Evolutionary conservation across 1,139 yeast species (phyloP).

Genomic region (Diutina mesorugosa): DNA sequence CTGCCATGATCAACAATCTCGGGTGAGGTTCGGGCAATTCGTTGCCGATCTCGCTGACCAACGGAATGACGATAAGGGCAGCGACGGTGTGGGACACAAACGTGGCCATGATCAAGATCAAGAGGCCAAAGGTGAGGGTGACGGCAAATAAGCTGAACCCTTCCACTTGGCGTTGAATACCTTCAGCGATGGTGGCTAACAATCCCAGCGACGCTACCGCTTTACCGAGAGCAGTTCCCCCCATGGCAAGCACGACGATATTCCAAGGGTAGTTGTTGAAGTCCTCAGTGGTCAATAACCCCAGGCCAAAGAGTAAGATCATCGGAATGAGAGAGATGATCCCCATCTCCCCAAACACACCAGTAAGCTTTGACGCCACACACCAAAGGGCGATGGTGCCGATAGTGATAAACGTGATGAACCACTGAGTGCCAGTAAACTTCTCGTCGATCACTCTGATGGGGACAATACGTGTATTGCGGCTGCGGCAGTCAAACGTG

Average conservation of each 20-base stretch:
- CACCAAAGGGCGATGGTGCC: slow-evolving; percentile 63
- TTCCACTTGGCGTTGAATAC: slow-evolving; percentile 42
- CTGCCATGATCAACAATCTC: slow-evolving; percentile 50
- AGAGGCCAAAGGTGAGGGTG: slow-evolving; percentile 50
- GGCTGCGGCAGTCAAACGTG: slow-evolving; percentile 38
- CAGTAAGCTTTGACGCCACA: slow-evolving; percentile 42
- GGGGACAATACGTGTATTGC: slow-evolving; percentile 28
- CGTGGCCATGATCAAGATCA: slow-evolving; percentile 57
- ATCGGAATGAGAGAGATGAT: slow-evolving; percentile 57
- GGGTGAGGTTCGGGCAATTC: slow-evolving; percentile 40
- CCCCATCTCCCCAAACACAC: slow-evolving; percentile 59
- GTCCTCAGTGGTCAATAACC: slow-evolving; percentile 50
- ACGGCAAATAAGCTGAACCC: slow-evolving; percentile 47
- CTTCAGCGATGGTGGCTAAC: slow-evolving; percentile 46
- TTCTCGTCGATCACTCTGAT: slow-evolving; percentile 49
- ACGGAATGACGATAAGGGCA: slow-evolving; percentile 58
- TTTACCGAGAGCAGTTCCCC: slow-evolving; percentile 64
- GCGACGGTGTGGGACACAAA: slow-evolving; percentile 72
- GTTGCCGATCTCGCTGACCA: slow-evolving; percentile 58
- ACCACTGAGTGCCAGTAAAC: slow-evolving; percentile 54
- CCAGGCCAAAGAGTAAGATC: slow-evolving; percentile 57
- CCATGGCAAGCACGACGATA: slow-evolving; percentile 66
- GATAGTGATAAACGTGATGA: slow-evolving; percentile 36
- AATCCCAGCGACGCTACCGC: slow-evolving; percentile 65
- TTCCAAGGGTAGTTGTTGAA: slow-evolving; percentile 69